Base-by-base conservation (phyloP, 495 filamentous ascomycete genomes). In the Aspergillus funiculosus region DNA sequence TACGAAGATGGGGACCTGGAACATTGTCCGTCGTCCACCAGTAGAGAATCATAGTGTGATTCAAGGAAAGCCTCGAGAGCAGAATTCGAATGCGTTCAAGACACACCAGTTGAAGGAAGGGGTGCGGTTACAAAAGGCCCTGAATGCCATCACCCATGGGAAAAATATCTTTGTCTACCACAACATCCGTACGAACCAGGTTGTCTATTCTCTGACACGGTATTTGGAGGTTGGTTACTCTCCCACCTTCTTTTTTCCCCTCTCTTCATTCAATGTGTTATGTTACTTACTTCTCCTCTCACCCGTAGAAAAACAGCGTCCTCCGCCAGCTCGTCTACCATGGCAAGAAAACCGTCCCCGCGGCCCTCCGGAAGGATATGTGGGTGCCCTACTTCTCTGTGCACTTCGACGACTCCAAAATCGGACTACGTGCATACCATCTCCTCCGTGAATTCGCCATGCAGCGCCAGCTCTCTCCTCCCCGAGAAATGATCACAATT, bases 301-400 rank as follows among this genome's bases (percentile, higher is more conserved):
- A 26, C 21, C 7, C 22, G 4, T 50, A 87, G 85, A 75, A 84
- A 68, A 78, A 78, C 64, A 75, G 69, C 46, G 69, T 80, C 46
- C 65, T 94, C 43, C 69, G 73, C 37, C 92, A 98, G 66, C 67
- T 95, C 48, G 72, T 87, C 52, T 95, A 80, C 74, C 82, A 88
- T 39, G 92, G 90, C 72, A 95, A 95, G 68, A 92, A 98, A 58
- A 83, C 86, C 50, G 74, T 84, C 25, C 89, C 89, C 4, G 61
- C 79, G 42, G 71, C 76, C 38, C 66, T 97, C 32, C 88, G 92
- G 48, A 89, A 88, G 68, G 92, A 98, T 62, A 78, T 90, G 64
- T 98, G 92, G 92, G 66, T 65, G n/a, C 86, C 87, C 0, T 75
- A 92, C 57, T 87, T 80, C 46, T 75, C 82, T 29, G 79, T 95